phyloP scores from a whole-genome alignment of 139 green algal genomes.

The Asterochloris sp. region DNA sequence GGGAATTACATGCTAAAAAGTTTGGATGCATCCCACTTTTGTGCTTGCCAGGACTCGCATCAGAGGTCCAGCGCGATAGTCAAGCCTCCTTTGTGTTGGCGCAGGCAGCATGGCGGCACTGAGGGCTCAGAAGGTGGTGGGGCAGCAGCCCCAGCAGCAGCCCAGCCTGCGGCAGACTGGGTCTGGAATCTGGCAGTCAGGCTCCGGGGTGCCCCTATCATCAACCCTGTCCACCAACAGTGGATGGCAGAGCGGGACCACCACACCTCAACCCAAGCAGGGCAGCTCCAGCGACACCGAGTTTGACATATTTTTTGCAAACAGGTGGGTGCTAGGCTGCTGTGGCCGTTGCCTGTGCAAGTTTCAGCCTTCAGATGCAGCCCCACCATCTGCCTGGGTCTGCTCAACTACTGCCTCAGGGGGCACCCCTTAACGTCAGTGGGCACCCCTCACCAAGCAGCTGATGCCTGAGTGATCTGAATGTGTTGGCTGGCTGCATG shows the following conservation, averaged over 20 bases:
- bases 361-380: no score
- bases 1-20: neutral
- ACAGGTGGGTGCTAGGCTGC: neutral
- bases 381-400: no score
- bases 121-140: constrained; percentile 3
- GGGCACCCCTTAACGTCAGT: no score
- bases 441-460: no score
- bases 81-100: neutral
- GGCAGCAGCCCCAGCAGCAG: neutral
- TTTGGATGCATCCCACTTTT: neutral
- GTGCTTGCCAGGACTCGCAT: neutral
- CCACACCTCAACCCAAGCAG: neutral
- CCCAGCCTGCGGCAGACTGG: neutral
- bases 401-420: no score
- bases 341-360: no score
- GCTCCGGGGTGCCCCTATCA: neutral
- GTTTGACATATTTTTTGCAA: constrained; percentile 21
- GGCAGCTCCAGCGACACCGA: neutral
- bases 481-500: no score
- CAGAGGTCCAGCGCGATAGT: neutral
- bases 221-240: neutral
- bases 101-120: neutral
- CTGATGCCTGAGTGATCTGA: no score
- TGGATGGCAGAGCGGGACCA: neutral
- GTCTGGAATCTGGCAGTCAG: neutral